phyloP scores from a whole-genome alignment of 768 basidiomycete species.

The Candolleomyces eurysporus region DNA sequence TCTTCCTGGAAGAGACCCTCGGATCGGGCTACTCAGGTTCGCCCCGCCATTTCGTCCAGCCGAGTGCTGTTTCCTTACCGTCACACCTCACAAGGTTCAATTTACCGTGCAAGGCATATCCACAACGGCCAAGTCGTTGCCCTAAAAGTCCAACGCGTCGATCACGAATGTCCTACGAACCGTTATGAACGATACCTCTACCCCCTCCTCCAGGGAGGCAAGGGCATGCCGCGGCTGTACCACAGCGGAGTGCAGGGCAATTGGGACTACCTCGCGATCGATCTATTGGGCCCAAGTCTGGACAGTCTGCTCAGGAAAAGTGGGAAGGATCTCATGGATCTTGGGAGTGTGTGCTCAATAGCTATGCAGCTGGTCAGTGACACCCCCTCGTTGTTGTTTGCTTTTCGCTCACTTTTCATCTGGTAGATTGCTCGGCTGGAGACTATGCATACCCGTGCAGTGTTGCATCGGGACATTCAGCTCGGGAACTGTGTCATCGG shows the following conservation, averaged over 20 bases:
- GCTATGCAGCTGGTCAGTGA: constrained; percentile 72
- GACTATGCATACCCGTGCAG: constrained; percentile 71
- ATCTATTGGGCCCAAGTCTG: constrained; percentile 68
- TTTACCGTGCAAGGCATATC: constrained; percentile 60
- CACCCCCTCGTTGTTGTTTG: neutral
- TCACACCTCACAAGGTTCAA: constrained; percentile 48
- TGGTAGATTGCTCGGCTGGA: constrained; percentile 67
- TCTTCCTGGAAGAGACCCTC: constrained; percentile 53
- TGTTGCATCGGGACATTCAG: constrained; percentile 78
- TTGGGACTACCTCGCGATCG: constrained; percentile 77
- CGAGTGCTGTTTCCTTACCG: neutral
- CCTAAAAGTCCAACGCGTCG: constrained; percentile 66
- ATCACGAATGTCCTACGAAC: constrained; percentile 78
- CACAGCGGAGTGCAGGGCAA: constrained; percentile 53
- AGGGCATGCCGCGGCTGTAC: constrained; percentile 74
- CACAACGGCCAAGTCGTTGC: constrained; percentile 61
- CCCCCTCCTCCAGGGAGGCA: constrained; percentile 66
- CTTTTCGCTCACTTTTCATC: constrained; percentile 8
- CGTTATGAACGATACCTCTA: constrained; percentile 68
- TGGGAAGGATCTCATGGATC: constrained; percentile 59
- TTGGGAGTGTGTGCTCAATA: constrained; percentile 70
- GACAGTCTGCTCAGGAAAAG: constrained; percentile 58
- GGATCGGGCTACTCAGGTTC: constrained; percentile 76
- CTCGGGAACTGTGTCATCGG: constrained; percentile 76
- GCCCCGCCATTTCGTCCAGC: constrained; percentile 9